These are phyloP conservation scores for Diaporthe ilicicola DNA, from an alignment of 2,329 filamentous ascomycete genomes.

Conservation along the genomic window DNA sequence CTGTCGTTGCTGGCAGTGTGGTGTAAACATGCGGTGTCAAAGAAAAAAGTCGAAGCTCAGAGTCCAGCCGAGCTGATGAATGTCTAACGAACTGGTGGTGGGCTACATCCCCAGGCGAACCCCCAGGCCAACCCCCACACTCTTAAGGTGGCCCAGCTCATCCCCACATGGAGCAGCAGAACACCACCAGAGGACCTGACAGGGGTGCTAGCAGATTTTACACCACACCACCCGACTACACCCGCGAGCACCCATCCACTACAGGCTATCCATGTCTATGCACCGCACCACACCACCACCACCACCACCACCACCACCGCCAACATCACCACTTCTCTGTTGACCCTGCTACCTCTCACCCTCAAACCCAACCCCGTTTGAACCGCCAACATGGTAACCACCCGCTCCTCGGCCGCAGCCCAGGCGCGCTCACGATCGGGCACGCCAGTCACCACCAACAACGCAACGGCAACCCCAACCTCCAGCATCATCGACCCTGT, in stretches of 20 bases:
- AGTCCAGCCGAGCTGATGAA: neutral
- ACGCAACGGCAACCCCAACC: neutral
- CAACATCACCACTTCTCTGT: neutral
- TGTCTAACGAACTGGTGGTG: conserved; percentile 6
- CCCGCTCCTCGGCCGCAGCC: conserved; percentile 26
- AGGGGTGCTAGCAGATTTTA: conserved; percentile 11
- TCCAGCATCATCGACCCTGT: conserved; percentile 32
- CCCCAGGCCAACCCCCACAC: conserved; percentile 14
- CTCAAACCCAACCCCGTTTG: too few relatives aligned
- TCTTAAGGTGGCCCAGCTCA: neutral
- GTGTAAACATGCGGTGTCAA: neutral
- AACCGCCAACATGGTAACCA: conserved; percentile 26
- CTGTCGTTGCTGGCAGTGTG: neutral
- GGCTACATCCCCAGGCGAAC: neutral
- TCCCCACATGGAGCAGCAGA: conserved; percentile 12
- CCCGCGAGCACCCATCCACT: neutral
- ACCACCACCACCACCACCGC: neutral
- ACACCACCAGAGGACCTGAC: neutral
- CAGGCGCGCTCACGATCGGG: conserved; percentile 22
- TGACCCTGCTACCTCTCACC: neutral
- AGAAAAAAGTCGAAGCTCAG: too few relatives aligned
- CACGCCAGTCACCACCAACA: neutral
- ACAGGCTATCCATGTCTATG: conserved; percentile 4
- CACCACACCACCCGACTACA: conserved; percentile 1
- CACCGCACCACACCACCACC: neutral